Evolutionary conservation across 1,284 basidiomycete genomes (phyloP), one percentile per base, ranked within the genome.

Genomic region (Microbotryum lychnidis-dioicae): DNA sequence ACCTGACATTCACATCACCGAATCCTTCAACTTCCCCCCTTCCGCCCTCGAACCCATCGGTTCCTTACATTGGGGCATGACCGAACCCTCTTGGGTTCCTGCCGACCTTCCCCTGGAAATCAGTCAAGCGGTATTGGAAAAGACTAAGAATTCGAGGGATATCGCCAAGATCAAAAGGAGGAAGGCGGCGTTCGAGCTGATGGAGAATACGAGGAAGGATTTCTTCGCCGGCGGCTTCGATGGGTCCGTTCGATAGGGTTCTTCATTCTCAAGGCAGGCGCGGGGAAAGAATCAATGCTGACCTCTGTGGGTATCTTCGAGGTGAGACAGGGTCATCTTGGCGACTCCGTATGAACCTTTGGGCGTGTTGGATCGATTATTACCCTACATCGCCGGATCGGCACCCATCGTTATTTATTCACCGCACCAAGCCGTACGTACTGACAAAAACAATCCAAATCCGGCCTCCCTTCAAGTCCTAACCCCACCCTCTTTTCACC

Each of bases 41-140:
- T 16, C 29, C 9, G 75, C 80, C 27, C 72, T 84, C 37, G 77
- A 79, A 12, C 74, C 80, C 0, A 79, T 85, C 45, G 77, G 82
- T 14, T 85, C 84, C 10, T 76, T 97, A 31, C 93, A 94, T 73
- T 97, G 93, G 93, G 87, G 89, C 44, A 87, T 88, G n/a, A 84
- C 85, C 9, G 85, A 90, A 58, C 84, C 87, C 72, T 82, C 84
- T 31, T 89, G 89, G 70, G 79, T 75, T n/a, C 84, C 87, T 16
- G 75, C 86, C 85, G 74, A 63, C 77, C 75, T 64, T 56, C 68
- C 69, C 10, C 25, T 66, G 9, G 69, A 72, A 50, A 23, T 21
- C 18, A 29, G 25, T 1, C 51, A 33, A 6, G 56, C 37, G 18
- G 14, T 4, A 33, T 27, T 20, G 82, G 81, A 42, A 78, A 63